Evolutionary conservation across 2,329 filamentous ascomycete species (phyloP).

Genomic region (Ophiostoma sp.): DNA sequence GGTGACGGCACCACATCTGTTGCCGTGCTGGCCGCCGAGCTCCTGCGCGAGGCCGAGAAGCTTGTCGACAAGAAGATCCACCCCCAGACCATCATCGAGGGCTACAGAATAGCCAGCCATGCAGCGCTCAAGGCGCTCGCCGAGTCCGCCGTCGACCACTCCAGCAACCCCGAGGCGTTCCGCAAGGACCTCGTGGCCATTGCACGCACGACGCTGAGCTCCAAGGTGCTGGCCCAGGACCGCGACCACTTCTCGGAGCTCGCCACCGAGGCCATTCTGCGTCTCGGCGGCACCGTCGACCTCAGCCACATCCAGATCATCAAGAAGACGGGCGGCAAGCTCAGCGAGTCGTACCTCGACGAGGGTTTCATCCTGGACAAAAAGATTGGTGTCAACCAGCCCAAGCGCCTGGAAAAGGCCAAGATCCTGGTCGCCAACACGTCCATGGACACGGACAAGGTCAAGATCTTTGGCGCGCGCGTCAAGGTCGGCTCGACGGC

Average conservation of each 20-base stretch:
- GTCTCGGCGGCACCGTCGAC: slow-evolving; percentile 84
- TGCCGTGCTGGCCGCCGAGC: slow-evolving; percentile 86
- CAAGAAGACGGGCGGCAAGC: slow-evolving; percentile 97
- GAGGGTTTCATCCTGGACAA: slow-evolving; percentile 99
- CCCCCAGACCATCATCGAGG: slow-evolving; percentile 98
- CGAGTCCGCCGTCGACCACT: slow-evolving; percentile 82
- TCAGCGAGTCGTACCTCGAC: slow-evolving; percentile 95
- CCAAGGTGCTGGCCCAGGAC: slow-evolving; percentile 93
- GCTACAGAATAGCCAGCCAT: slow-evolving; percentile 91
- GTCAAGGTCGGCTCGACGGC: slow-evolving; percentile 95
- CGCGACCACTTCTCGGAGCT: slow-evolving; percentile 84
- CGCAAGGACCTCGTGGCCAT: slow-evolving; percentile 85
- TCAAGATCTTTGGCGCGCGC: slow-evolving; percentile 97
- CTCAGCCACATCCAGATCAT: slow-evolving; percentile 98
- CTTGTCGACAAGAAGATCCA: slow-evolving; percentile 98
- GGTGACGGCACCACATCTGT: slow-evolving; percentile 99
- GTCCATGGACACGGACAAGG: slow-evolving; percentile 98
- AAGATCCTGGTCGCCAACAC: slow-evolving; percentile 98
- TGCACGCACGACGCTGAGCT: slow-evolving; percentile 90
- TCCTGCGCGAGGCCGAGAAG: slow-evolving; percentile 93
- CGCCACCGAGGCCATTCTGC: slow-evolving; percentile 83
- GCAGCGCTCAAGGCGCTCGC: slow-evolving; percentile 82
- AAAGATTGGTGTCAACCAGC: slow-evolving; percentile 98
- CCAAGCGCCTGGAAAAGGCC: slow-evolving; percentile 92
- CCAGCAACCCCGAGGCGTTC: slow-evolving; percentile 75